Evolutionary conservation across 495 filamentous ascomycete species (phyloP), one percentile per base, ranked within the genome.

Genomic region (Bryoglossum gracile): DNA sequence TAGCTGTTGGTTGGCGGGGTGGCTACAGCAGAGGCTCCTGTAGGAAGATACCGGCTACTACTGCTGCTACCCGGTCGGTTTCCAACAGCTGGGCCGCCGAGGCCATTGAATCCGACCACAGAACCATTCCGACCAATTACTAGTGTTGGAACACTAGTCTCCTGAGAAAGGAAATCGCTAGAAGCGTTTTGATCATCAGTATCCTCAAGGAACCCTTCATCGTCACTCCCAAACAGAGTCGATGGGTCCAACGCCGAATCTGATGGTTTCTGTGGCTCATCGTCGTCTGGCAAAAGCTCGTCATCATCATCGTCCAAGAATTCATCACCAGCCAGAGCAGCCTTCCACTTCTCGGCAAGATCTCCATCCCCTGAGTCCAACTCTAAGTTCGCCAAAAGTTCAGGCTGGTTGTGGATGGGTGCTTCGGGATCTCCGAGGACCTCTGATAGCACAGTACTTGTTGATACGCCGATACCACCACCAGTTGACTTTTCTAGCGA

Each of bases 271-370:
- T 77, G 82, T 59, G 85, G 81, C 38, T 80, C 83, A 55, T 87
- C 85, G 46, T 84, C 84, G 23, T 51, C 52, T 17, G 37, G 70
- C 58, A 44, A 82, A 78, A 52, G 35, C 34, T 52, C 49, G 26
- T 52, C 48, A 17, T 60, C 57, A 4, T 81, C 76, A 37, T 85
- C 85, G 39, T 84, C 76, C 34, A 89, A 65, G 17, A 87, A 71
- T 45, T 91, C 87, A 55, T 92, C 89, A 33, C 80, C 83, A 25
- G 67, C 84, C 55, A 96, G 72, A 50, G 86, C 85, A 35, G 82
- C 86, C 56, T 88, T 72, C 92, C 92, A 96, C 53, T 82, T 78
- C 2, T 84, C 85, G 38, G 84, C 83, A 5, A 92, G 65, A 55
- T 92, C 83, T 23, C 74, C 72, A 33, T 81, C 75, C 9, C 34